phyloP scores from a whole-genome alignment of 768 basidiomycete species.

The Collybia sordida region DNA sequence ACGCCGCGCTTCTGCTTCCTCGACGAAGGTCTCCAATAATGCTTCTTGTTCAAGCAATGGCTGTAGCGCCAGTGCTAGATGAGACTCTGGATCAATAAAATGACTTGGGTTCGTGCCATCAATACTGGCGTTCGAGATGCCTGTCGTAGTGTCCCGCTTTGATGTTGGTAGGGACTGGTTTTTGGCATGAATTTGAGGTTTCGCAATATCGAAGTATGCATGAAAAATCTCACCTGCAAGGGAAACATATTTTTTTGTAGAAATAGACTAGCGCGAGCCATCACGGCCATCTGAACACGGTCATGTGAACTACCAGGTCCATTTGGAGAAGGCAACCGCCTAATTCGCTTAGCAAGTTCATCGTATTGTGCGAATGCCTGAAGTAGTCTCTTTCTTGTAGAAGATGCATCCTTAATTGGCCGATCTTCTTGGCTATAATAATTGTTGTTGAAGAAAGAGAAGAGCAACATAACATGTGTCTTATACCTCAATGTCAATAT shows the following conservation, averaged over 20 bases:
- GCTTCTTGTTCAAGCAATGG: slow-evolving; percentile 94
- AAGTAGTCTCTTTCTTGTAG: slow-evolving; percentile 77
- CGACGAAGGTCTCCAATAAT: slow-evolving; percentile 84
- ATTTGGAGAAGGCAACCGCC: slow-evolving; percentile 60
- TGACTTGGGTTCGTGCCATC: slow-evolving; percentile 11
- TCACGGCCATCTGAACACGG: slow-evolving; percentile 80
- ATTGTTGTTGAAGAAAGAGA: neutral
- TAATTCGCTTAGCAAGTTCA: slow-evolving; percentile 81
- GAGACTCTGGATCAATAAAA: slow-evolving; percentile 63
- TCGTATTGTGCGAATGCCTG: slow-evolving; percentile 91
- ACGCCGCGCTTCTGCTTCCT: slow-evolving; percentile 84
- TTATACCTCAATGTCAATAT: slow-evolving; percentile 67
- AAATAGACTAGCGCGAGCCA: slow-evolving; percentile 74
- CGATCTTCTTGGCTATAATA: slow-evolving; percentile 40
- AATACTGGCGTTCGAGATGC: slow-evolving; percentile 2
- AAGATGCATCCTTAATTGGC: slow-evolving; percentile 65
- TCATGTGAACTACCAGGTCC: slow-evolving; percentile 75
- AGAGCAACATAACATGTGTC: neutral
- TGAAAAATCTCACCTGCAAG: slow-evolving; percentile 53
- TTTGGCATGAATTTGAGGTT: neutral
- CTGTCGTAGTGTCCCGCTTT: slow-evolving; percentile 26
- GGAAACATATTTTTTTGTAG: slow-evolving; percentile 91
- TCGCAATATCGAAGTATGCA: neutral
- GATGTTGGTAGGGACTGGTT: slow-evolving; percentile 53
- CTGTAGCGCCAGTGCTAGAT: slow-evolving; percentile 72